Evolutionary conservation across 441 rosid species (phyloP).

Genomic region (Croton setiger): DNA sequence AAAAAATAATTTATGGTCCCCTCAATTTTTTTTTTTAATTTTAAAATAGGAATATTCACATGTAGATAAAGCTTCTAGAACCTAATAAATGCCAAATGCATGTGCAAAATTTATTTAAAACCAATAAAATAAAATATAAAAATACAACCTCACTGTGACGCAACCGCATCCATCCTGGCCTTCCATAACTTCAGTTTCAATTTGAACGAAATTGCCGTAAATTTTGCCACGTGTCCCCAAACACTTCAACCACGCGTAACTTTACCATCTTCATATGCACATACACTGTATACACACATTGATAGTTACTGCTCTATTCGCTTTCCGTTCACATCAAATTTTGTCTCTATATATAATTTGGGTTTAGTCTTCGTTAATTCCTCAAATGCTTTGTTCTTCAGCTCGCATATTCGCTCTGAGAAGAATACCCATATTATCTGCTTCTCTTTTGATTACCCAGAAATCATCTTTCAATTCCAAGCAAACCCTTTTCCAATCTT

Average conservation of each 20-base stretch:
- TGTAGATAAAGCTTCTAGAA: no score
- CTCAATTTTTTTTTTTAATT: no score
- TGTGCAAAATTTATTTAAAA: no score
- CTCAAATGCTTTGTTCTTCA: conserved; percentile 33
- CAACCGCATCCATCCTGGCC: conserved; percentile 6
- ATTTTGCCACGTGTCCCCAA: background rate
- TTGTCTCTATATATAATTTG: background rate
- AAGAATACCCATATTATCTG: conserved; percentile 19
- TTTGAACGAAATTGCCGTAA: background rate
- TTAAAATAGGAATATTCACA: no score
- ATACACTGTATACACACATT: background rate
- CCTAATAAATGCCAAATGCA: no score
- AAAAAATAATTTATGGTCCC: no score
- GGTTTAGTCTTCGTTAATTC: background rate
- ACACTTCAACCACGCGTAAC: conserved; percentile 24
- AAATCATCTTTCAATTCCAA: conserved; percentile 17
- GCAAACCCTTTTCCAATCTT: conserved; percentile 23
- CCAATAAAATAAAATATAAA: no score
- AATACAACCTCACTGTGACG: background rate
- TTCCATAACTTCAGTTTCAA: background rate
- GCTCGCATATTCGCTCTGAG: conserved; percentile 21
- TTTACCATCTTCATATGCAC: background rate
- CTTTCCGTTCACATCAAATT: background rate
- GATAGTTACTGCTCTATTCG: background rate
- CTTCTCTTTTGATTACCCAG: conserved; percentile 21